Percentiles rank a stretch among this genome's conserved stretches.
Conservation (phyloP, 768 basidiomycete species). For the Mycena rosella region DNA sequence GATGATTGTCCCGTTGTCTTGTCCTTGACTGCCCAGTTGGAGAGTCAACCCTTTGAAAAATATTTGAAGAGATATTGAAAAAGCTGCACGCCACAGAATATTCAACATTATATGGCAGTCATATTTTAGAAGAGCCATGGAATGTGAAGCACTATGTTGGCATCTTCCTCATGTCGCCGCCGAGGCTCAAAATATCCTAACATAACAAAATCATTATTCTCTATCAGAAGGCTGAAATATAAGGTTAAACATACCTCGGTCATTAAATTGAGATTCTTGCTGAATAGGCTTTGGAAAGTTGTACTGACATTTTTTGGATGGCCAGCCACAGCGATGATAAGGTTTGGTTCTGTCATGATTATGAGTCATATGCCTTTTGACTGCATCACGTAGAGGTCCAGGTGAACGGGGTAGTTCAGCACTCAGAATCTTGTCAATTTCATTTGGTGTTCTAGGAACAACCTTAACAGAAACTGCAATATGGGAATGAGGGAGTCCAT, state of each 20-base stretch:
- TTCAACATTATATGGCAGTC: slow-evolving; percentile 16
- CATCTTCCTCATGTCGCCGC: background rate
- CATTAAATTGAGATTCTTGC: background rate
- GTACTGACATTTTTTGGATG: slow-evolving; percentile 1
- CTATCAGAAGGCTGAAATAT: background rate
- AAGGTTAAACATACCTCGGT: background rate
- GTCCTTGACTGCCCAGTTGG: no score
- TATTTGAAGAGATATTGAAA: slow-evolving; percentile 13
- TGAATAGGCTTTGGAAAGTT: background rate
- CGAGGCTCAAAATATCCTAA: slow-evolving; percentile 8
- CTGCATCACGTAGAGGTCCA: slow-evolving; percentile 4
- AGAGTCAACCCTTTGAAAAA: background rate
- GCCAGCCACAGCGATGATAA: slow-evolving; percentile 14
- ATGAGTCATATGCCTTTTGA: slow-evolving; percentile 6
- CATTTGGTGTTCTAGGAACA: background rate
- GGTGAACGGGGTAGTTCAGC: background rate
- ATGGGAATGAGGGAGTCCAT: background rate
- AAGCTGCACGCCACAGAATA: background rate
- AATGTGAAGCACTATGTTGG: background rate
- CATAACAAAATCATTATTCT: background rate
- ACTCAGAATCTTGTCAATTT: slow-evolving; percentile 5
- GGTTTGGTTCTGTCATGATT: background rate
- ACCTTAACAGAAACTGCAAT: background rate
- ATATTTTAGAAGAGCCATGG: slow-evolving; percentile 6
- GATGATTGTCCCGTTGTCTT: no score